Conservation (phyloP, 371 early-diverging fungal species). For the Homolaphlyctis polyrhiza region DNA sequence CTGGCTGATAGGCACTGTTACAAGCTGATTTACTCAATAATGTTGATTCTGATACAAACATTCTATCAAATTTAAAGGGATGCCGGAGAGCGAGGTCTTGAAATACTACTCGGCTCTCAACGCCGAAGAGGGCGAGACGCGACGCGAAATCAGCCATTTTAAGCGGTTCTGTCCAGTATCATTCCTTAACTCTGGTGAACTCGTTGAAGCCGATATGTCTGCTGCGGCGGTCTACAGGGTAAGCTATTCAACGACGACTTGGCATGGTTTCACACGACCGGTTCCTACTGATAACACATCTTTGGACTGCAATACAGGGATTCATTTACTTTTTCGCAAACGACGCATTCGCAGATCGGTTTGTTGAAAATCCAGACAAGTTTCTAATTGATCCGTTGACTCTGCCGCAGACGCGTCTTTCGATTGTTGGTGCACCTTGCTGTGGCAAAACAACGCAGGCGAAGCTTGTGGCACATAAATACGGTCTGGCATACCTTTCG, state of each 20-base stretch:
- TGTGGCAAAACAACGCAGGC: slow-evolving; percentile 43
- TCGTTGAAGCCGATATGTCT: slow-evolving; percentile 16
- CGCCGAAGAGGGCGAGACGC: slow-evolving; percentile 31
- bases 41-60: not conserved
- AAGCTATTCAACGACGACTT: not conserved
- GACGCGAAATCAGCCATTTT: slow-evolving; percentile 31
- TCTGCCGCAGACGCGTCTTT: slow-evolving; percentile 17
- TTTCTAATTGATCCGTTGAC: slow-evolving; percentile 27
- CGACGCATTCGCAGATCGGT: slow-evolving; percentile 18
- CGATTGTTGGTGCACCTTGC: slow-evolving; percentile 38
- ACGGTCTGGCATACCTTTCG: slow-evolving; percentile 22
- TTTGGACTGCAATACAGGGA: slow-evolving; percentile 22
- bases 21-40: not conserved
- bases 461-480: slow-evolving; percentile 28
- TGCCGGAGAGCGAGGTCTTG: slow-evolving; percentile 24
- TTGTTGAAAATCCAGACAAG: slow-evolving; percentile 35
- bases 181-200: slow-evolving; percentile 10
- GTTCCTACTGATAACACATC: no score
- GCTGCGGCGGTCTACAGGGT: slow-evolving; percentile 27
- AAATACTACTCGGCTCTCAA: slow-evolving; percentile 20
- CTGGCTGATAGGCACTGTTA: no score
- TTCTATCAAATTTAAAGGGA: no score
- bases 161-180: slow-evolving; percentile 34
- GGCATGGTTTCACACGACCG: not conserved
- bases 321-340: slow-evolving; percentile 29